Base-by-base conservation (phyloP, 129 eudicot genomes). In the Glebionis coronaria region DNA sequence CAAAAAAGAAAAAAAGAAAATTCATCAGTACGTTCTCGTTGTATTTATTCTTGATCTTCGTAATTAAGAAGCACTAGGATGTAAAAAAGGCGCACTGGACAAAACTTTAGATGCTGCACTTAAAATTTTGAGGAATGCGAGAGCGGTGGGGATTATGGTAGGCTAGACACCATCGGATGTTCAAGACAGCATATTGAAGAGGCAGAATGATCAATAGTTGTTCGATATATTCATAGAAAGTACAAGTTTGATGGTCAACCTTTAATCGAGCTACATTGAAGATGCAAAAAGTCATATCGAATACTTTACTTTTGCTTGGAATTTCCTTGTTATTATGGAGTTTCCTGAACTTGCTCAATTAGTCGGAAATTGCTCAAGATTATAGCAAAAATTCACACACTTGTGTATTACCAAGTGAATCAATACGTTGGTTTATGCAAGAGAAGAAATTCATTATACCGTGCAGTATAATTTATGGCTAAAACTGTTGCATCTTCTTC, bases 131-230 rank as follows among this genome's bases (percentile, higher is more conserved):
- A 60, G 75, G 75, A 70, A 70, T 45, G 59, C 40, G 7, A 31
- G 40, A 31, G 40, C 40, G 40, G 40, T 31, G 9, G 40, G 9
- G 9, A 31, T 59, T 52, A 9, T 31, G 62, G 61, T 73, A 63
- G 70, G 70, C 70, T 63, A 63, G 63, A 63, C 53, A 53, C 63
- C 77, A 72, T 63, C 55, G 21, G 6, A 72, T 72, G 64, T 35
- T 63, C 71, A 63, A 23, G 28, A 44, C 47, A 53, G 77, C 61
- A 73, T 73, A 42, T 73, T 63, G 23, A 63, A 63, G 46, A 63
- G 64, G 50, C 40, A 72, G 51, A 72, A 72, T 18, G 63, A 49
- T 52, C 65, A 23, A 15, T 50, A 58, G 42, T 42, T 73, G 57
- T 73, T 73, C 57, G 9, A 54, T 53, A 63, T 53, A 63, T 40